phyloP scores from a whole-genome alignment of 2,329 filamentous ascomycete species.

The Apiospora koreana region DNA sequence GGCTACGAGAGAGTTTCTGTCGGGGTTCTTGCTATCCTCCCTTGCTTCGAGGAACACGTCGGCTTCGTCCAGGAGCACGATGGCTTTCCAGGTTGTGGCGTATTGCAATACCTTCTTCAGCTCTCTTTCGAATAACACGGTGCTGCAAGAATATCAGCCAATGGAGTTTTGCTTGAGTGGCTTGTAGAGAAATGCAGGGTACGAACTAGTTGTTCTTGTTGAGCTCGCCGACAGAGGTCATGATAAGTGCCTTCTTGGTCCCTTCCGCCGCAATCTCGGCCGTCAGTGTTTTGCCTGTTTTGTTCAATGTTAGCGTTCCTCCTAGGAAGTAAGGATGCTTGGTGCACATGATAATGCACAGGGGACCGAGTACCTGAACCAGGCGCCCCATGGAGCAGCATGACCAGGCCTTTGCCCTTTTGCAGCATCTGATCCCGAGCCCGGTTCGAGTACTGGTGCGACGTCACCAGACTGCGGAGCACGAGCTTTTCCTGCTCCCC shows the following conservation, averaged over 20 bases:
- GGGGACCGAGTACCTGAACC: conserved; percentile 30
- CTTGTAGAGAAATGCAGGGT: neutral
- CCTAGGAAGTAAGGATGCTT: too few relatives aligned
- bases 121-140: conserved; percentile 25
- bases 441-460: conserved; percentile 26
- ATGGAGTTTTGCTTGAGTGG: too few relatives aligned
- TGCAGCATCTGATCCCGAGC: conserved; percentile 26
- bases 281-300: conserved; percentile 37
- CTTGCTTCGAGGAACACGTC: conserved; percentile 38
- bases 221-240: conserved; percentile 31
- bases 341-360: neutral
- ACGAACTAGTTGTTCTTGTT: conserved; percentile 20
- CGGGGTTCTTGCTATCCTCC: conserved; percentile 22
- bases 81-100: conserved; percentile 40
- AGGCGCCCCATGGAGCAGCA: conserved; percentile 38
- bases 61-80: conserved; percentile 34
- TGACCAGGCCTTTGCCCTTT: conserved; percentile 40
- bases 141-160: neutral
- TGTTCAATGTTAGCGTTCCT: neutral
- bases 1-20: conserved; percentile 18
- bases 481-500: conserved; percentile 27
- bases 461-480: conserved; percentile 28
- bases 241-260: conserved; percentile 33
- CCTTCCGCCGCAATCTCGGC: conserved; percentile 39
- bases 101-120: conserved; percentile 37